These are phyloP conservation scores for Arthrobotrys musiformis DNA, from an alignment of 2,329 filamentous ascomycete species.

Conservation along the genomic window DNA sequence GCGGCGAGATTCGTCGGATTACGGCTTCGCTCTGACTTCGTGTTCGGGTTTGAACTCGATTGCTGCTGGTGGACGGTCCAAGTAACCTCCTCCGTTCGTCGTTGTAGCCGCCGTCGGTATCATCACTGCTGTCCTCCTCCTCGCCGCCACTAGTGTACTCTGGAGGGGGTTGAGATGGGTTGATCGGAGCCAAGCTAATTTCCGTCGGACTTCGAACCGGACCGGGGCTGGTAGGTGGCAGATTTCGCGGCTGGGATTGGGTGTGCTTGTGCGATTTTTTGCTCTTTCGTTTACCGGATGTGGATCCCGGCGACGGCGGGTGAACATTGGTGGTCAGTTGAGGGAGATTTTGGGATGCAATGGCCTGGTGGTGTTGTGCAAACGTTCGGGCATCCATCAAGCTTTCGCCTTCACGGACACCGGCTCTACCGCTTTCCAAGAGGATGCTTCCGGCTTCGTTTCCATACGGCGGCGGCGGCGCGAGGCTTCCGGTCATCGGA, in stretches of 20 bases:
- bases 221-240: slow-evolving; percentile 83
- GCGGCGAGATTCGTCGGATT: slow-evolving; percentile 41
- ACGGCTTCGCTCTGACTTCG: slow-evolving; percentile 52
- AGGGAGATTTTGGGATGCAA: slow-evolving; percentile 65
- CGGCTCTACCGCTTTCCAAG: slow-evolving; percentile 80
- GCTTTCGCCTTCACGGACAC: slow-evolving; percentile 52
- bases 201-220: slow-evolving; percentile 92
- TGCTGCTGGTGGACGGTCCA: slow-evolving; percentile 37
- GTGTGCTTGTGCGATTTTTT: slow-evolving; percentile 64
- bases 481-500: slow-evolving; percentile 92
- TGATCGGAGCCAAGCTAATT: slow-evolving; percentile 80
- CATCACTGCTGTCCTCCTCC: slow-evolving; percentile 53
- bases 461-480: slow-evolving; percentile 94
- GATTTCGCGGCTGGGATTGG: slow-evolving; percentile 72
- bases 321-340: slow-evolving; percentile 63
- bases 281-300: slow-evolving; percentile 62
- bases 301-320: slow-evolving; percentile 61
- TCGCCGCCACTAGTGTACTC: slow-evolving; percentile 56
- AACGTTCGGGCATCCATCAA: slow-evolving; percentile 45
- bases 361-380: slow-evolving; percentile 61
- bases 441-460: slow-evolving; percentile 97
- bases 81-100: slow-evolving; percentile 47
- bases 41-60: slow-evolving; percentile 31
- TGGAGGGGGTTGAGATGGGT: slow-evolving; percentile 53
- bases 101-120: slow-evolving; percentile 30